A percentile compares a stretch with the other conserved stretches of the same genome.
Conservation (phyloP, 2,329 filamentous ascomycete genomes). For the Diaporthe citri region DNA sequence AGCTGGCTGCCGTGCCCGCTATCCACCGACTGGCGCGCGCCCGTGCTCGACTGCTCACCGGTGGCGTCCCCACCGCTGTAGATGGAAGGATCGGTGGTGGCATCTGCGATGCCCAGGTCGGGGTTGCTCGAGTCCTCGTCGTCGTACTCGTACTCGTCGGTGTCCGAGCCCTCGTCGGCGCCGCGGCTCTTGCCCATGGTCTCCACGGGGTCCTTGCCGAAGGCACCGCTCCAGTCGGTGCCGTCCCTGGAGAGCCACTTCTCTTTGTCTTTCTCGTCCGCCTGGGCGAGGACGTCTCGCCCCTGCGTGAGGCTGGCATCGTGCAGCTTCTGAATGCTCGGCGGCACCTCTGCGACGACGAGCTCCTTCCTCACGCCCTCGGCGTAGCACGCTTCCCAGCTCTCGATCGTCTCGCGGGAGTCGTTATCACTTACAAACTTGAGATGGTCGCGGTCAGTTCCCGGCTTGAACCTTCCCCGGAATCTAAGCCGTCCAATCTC, state of each 20-base stretch:
- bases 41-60: conserved; percentile 37
- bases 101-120: conserved; percentile 72
- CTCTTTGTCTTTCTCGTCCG: conserved; percentile 77
- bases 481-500: conserved; percentile 88
- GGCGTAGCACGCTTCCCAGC: conserved; percentile 90
- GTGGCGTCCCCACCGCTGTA: conserved; percentile 1
- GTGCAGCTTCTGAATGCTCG: conserved; percentile 80
- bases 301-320: conserved; percentile 84
- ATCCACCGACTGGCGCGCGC: conserved; percentile 42
- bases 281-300: conserved; percentile 82
- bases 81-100: conserved; percentile 48
- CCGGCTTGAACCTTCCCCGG: conserved; percentile 85
- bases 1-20: conserved; percentile 40
- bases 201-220: conserved; percentile 79
- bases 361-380: conserved; percentile 84
- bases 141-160: conserved; percentile 55
- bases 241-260: conserved; percentile 85
- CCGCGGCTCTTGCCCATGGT: conserved; percentile 50
- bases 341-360: conserved; percentile 80
- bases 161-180: conserved; percentile 47
- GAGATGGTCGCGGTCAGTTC: conserved; percentile 88
- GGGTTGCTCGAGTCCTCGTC: conserved; percentile 57
- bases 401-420: conserved; percentile 91
- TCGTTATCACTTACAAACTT: conserved; percentile 89
- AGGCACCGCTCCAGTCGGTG: conserved; percentile 88